Percentiles rank a stretch among this genome's conserved stretches.
Evolutionary conservation across 2,329 filamentous ascomycete genomes (phyloP).

Genomic region (Stachybotrys echinatus): DNA sequence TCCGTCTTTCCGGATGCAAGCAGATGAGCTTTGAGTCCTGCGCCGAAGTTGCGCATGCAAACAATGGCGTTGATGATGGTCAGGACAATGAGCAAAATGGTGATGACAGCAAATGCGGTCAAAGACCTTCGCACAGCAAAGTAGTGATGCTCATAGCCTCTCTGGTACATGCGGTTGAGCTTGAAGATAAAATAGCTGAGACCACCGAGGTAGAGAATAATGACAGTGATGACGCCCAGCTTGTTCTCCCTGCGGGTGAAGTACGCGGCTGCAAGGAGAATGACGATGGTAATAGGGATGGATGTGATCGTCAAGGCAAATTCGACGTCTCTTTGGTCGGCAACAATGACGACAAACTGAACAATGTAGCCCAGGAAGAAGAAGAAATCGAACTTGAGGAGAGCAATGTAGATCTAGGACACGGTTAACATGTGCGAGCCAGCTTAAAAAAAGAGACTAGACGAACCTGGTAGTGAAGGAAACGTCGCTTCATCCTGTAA

Average conservation of each 20-base stretch:
- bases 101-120: conserved; percentile 91
- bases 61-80: conserved; percentile 84
- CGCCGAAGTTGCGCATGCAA: conserved; percentile 87
- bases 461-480: conserved; percentile 87
- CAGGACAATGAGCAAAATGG: conserved; percentile 78
- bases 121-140: conserved; percentile 75
- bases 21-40: conserved; percentile 84
- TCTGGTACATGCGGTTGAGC: conserved; percentile 88
- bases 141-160: conserved; percentile 56
- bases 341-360: conserved; percentile 93
- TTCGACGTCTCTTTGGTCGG: conserved; percentile 62
- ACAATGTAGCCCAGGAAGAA: conserved; percentile 99
- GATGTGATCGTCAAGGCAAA: conserved; percentile 83
- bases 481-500: conserved; percentile 92
- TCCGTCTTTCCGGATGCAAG: conserved; percentile 43
- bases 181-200: conserved; percentile 98
- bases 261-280: conserved; percentile 78
- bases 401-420: conserved; percentile 84
- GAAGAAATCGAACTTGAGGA: conserved; percentile 99
- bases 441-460: not conserved
- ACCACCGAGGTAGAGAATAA: conserved; percentile 81
- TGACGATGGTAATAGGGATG: conserved; percentile 83
- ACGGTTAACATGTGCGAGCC: conserved; percentile 11
- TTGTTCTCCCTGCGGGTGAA: conserved; percentile 82
- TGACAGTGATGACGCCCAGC: conserved; percentile 69